Evolutionary conservation across 2,329 filamentous ascomycete genomes (phyloP), one percentile per base, ranked within the genome.

Genomic region (Botrytis sinoallii): DNA sequence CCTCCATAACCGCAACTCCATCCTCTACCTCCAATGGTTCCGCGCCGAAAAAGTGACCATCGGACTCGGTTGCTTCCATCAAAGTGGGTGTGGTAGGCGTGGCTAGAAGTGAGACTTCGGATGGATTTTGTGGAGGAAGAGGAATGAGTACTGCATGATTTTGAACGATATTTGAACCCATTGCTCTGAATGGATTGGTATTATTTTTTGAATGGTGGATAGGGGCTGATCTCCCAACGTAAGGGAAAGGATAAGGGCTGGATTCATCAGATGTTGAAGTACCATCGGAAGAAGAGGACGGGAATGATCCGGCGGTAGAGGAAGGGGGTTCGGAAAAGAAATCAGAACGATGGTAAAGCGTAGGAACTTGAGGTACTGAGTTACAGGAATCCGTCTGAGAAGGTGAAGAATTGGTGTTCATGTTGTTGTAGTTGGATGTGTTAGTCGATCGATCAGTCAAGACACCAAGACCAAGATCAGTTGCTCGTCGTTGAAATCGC

Each of bases 1-100:
- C 88, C 78, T 90, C 88, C 4, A 86, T 85, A 40, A 90, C 79
- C 1, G 88, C 87, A 7, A 90, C 82, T 2, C 88, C 88, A 25
- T 85, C 83, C 6, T 83, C 82, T 1, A 89, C 85, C 44, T 85
- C 83, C 3, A 88, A 79, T 59, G 84, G 82, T 38, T 84, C 82
- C 52, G 82, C 80, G 7, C 82, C 82, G 74, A 84, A 84, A 22
- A 73, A 74, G 4, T 80, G 80, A 57, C 81, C 78, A 40, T 76
- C 71, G 22, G 80, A 74, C 69, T 83, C 82, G 20, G 79, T 76
- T 52, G 79, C 74, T 76, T 82, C 81, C 80, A 82, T 70, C 22
- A 46, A 44, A 29, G 70, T 71, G 16, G 75, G 72, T 4, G 78
- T 78, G 14, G 73, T 57, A 29, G 75, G 71, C 12, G 46, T 55